These are phyloP conservation scores for Lipomyces yarrowii DNA, from an alignment of 1,139 yeast species.

Conservation along the genomic window DNA sequence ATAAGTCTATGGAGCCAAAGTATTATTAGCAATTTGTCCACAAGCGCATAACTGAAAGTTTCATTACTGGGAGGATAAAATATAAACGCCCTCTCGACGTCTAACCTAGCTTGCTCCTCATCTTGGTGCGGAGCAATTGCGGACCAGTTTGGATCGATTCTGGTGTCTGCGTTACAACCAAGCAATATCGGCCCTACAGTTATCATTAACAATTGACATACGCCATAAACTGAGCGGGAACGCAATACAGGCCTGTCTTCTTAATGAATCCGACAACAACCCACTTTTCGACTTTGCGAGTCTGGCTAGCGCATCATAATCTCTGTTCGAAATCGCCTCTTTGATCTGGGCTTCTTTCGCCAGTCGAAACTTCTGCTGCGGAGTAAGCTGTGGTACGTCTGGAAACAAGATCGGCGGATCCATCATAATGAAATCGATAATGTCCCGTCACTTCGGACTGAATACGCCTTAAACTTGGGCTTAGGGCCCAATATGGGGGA, in stretches of 20 bases:
- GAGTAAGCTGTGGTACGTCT: slow-evolving; percentile 5
- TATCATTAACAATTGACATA: neutral
- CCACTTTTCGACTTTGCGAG: slow-evolving; percentile 28
- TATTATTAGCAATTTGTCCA: neutral
- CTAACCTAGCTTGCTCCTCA: slow-evolving; percentile 77
- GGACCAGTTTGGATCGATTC: slow-evolving; percentile 21
- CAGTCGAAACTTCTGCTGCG: slow-evolving; percentile 13
- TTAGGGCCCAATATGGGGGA: neutral
- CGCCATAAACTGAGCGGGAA: neutral
- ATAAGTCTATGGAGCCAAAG: neutral
- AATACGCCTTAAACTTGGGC: neutral
- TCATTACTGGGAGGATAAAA: slow-evolving; percentile 35
- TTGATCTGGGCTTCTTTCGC: slow-evolving; percentile 13
- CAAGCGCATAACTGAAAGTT: neutral
- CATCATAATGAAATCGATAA: slow-evolving; percentile 1
- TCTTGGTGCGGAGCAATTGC: slow-evolving; percentile 58
- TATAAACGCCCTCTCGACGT: slow-evolving; percentile 71
- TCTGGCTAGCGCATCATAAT: slow-evolving; percentile 13
- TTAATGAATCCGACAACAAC: slow-evolving; percentile 16
- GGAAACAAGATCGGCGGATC: slow-evolving; percentile 16
- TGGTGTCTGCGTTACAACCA: slow-evolving; percentile 24
- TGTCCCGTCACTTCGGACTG: neutral
- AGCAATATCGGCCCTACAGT: slow-evolving; percentile 23
- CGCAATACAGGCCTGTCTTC: slow-evolving; percentile 20
- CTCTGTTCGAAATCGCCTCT: slow-evolving; percentile 15